Percentiles rank a stretch among this genome's conserved stretches.
These are phyloP conservation scores for Cupressus sempervirens DNA, from an alignment of 75 land plant genomes.

Conservation along the genomic window DNA sequence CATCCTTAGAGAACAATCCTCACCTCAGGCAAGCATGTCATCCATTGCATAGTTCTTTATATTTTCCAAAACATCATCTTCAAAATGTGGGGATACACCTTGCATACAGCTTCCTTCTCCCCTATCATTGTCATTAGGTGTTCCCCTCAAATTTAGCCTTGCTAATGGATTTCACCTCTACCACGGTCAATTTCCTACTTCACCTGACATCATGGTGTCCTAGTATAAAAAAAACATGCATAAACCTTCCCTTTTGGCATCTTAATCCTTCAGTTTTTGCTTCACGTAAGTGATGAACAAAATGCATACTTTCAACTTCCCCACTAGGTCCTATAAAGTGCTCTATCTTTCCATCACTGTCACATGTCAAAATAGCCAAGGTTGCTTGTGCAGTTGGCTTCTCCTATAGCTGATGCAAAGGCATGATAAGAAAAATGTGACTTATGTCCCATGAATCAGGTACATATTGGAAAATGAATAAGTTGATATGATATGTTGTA, in stretches of 20 bases:
- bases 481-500: slow-evolving; percentile 36
- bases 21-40: slow-evolving; percentile 36
- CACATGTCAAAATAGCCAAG: slow-evolving; percentile 41
- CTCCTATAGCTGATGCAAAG: slow-evolving; percentile 30
- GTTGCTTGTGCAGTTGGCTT: slow-evolving; percentile 33
- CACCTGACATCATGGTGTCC: too few relatives aligned
- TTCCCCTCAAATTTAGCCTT: too few relatives aligned
- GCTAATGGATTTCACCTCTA: too few relatives aligned
- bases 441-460: slow-evolving; percentile 45
- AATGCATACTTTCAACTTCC: slow-evolving; percentile 23
- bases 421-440: slow-evolving; percentile 39
- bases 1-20: slow-evolving; percentile 27
- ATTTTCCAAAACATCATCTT: slow-evolving; percentile 68
- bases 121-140: too few relatives aligned
- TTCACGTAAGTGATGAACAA: slow-evolving; percentile 25
- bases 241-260: too few relatives aligned
- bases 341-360: slow-evolving; percentile 44
- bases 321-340: slow-evolving; percentile 34
- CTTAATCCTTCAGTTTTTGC: too few relatives aligned
- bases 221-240: too few relatives aligned
- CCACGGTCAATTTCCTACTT: too few relatives aligned
- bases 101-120: too few relatives aligned
- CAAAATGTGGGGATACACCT: slow-evolving; percentile 97
- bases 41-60: slow-evolving; percentile 79
- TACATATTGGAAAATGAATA: slow-evolving; percentile 41